Conservation (phyloP, 306 rosid genomes). For the Rosa persica region DNA sequence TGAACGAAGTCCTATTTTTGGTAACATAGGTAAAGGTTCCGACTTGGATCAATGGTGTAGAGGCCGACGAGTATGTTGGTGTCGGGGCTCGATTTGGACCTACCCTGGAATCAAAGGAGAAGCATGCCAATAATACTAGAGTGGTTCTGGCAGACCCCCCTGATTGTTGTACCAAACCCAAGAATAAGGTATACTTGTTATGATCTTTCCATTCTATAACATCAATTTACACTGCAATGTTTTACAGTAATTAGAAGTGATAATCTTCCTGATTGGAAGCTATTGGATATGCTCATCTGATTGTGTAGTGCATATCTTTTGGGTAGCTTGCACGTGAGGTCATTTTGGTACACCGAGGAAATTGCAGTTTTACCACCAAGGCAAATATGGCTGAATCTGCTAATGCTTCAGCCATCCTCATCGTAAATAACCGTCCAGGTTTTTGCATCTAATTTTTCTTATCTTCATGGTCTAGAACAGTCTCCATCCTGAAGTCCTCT, state of each 20-base stretch:
- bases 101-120: conserved; percentile 84
- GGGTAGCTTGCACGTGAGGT: conserved; percentile 76
- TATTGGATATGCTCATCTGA: conserved; percentile 22
- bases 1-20: conserved; percentile 13
- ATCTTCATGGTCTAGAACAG: conserved; percentile 8
- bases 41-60: conserved; percentile 70
- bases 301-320: conserved; percentile 39
- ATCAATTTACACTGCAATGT: background rate
- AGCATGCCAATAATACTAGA: conserved; percentile 76
- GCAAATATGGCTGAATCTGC: conserved; percentile 87
- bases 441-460: conserved; percentile 24
- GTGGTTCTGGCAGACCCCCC: conserved; percentile 98
- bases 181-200: conserved; percentile 52
- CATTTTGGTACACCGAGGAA: conserved; percentile 87
- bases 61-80: conserved; percentile 73
- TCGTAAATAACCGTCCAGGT: conserved; percentile 82
- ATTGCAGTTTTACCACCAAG: conserved; percentile 92
- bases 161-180: conserved; percentile 72
- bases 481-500: background rate
- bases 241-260: conserved; percentile 16
- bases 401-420: conserved; percentile 88
- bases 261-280: conserved; percentile 24
- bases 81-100: conserved; percentile 97
- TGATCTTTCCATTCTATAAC: conserved; percentile 15
- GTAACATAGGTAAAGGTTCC: conserved; percentile 81